These are phyloP conservation scores for Dimargaris xerosporica DNA, from an alignment of 192 early-diverging fungal species.

Conservation along the genomic window DNA sequence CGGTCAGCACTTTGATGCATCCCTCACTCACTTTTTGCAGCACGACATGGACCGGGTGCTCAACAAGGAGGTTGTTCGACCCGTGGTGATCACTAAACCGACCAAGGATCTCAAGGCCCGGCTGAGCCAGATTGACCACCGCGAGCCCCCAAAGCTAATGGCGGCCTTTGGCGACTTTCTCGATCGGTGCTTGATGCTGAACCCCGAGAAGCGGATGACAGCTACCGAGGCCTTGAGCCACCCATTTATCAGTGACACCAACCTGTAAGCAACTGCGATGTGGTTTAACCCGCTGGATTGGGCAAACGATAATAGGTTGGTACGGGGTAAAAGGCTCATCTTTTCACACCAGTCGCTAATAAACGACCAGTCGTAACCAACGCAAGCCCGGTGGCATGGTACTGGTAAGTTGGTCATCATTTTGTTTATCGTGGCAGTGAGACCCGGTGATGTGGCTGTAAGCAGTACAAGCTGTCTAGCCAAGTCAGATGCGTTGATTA, in stretches of 20 bases:
- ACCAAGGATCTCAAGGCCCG: constrained; percentile 53
- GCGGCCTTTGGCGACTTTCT: constrained; percentile 67
- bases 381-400: too few species aligned
- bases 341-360: too few species aligned
- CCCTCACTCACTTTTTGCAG: constrained; percentile 40
- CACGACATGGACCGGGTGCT: constrained; percentile 45
- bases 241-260: constrained; percentile 49
- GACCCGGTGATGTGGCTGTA: too few species aligned
- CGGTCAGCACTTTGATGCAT: constrained; percentile 76
- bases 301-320: too few species aligned
- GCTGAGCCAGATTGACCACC: constrained; percentile 23
- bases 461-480: too few species aligned
- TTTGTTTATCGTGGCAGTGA: too few species aligned
- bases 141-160: constrained; percentile 36
- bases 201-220: constrained; percentile 79
- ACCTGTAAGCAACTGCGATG: too few species aligned
- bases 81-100: constrained; percentile 41
- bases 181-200: constrained; percentile 65
- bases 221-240: constrained; percentile 74
- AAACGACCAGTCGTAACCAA: too few species aligned
- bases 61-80: constrained; percentile 49
- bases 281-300: too few species aligned
- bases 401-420: too few species aligned
- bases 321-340: too few species aligned
- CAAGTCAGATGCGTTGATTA: too few species aligned